Base-by-base conservation (phyloP, 1,284 basidiomycete species). In the Ustilago nuda region DNA sequence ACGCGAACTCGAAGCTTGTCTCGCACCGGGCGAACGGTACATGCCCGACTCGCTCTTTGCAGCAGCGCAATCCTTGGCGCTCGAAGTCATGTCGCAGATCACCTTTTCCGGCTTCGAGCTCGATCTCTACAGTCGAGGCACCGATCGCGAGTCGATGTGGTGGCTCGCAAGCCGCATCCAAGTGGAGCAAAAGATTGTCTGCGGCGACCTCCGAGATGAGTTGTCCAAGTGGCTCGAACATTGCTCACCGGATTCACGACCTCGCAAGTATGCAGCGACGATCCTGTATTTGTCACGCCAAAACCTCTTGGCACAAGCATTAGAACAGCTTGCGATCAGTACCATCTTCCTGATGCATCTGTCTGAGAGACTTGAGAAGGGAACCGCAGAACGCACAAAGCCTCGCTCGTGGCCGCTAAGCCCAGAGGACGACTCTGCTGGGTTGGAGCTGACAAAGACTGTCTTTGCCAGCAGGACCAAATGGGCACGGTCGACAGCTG, bases 101-200 rank as follows among this genome's bases (percentile, higher is more conserved):
- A 86, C 93, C 9, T 87, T 92, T 55, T 90, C 91, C 0, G 93
- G 92, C 1, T 92, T 93, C 73, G 92, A 93, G 81, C 87, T 93
- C 32, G 91, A 92, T 51, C 85, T 94, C 8, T 93, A 94, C 78
- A 87, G 89, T 8, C 84, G 87, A 0, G 89, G 57, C 27, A 54
- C 36, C 5, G 73, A 76, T 48, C 39, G 65, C 32, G 53, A 71
- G 27, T 53, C 43, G 23, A 76, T 76, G 73, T 76, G 73, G 73
- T 76, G 73, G 73, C 68, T 76, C 17, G 68, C 61, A 19, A 65
- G 65, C 37, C 73, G 73, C 19, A 67, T 76, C n/a, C 73, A 76
- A 52, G 51, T 46, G 23, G 73, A 76, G 53, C 73, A 76, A 46
- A 39, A 30, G 11, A n/a, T 61, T 17, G 73, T 76, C 17, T 76